Evolutionary conservation across 2,329 filamentous ascomycete genomes (phyloP), one percentile per base, ranked within the genome.

Genomic region (Aspergillus quadricinctus): DNA sequence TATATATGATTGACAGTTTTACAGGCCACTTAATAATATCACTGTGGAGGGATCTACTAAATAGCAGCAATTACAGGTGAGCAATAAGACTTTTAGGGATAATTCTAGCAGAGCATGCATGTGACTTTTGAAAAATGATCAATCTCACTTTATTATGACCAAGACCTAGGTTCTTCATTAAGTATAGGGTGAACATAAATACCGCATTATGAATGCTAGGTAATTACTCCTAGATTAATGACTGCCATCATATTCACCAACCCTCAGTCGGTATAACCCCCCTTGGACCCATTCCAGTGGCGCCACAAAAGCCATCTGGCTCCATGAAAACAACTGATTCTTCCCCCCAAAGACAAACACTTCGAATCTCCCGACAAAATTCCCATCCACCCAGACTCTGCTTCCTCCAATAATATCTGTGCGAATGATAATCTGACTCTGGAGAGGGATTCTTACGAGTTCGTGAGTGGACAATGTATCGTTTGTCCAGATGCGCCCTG

Each of bases 231-330:
- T 17, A n/a, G 5, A 17, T 1, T 50, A 57, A 48, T 27, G 8
- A 29, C 52, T 40, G 25, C 41, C 53, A 25, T 52, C 25, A 9
- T 51, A 54, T 17, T 49, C 40, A 8, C 27, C 45, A 6, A 64
- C 4, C 3, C 28, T 23, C 14, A 67, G 21, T 4, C 37, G 43
- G 3, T 58, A 52, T 11, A 67, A 43, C 0, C 56, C 52, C 1
- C 59, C 60, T 27, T 54, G n/a, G 4, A 56, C 5, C 53, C 57
- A 54, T 25, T 79, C 71, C 40, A 82, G 55, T 0, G 80, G 80
- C 8, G 80, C 80, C 11, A 82, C 81, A 62, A 83, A 77, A 1
- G 81, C 80, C 80, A 83, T 83, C 64, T 82, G 80, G 57, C 77
- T 81, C 81, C 80, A 83, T 31, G 79, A 81, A 49, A 81, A 79